A percentile compares a stretch with the other conserved stretches of the same genome.
Conservation (phyloP, 2,329 filamentous ascomycete species). For the Alternaria solani region DNA sequence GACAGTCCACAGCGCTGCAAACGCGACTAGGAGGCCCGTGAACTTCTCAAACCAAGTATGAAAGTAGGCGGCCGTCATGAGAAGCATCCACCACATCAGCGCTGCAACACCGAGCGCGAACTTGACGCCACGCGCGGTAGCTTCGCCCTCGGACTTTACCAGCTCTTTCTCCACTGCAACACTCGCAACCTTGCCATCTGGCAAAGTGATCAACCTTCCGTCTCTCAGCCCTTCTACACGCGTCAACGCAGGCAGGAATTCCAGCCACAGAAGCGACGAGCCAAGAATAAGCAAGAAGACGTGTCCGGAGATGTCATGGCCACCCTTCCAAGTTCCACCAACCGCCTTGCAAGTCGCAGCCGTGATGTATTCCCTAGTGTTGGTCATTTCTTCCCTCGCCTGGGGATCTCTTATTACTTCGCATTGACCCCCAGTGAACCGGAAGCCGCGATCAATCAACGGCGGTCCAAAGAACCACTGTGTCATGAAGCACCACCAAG, state of each 20-base stretch:
- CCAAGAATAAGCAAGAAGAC: slow-evolving; percentile 91
- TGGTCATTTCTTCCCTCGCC: slow-evolving; percentile 56
- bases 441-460: slow-evolving; percentile 88
- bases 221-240: slow-evolving; percentile 60
- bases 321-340: slow-evolving; percentile 88
- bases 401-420: slow-evolving; percentile 64
- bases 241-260: slow-evolving; percentile 72
- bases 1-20: slow-evolving; percentile 54
- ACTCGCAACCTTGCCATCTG: slow-evolving; percentile 67
- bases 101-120: slow-evolving; percentile 66
- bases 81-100: slow-evolving; percentile 90
- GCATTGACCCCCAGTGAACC: slow-evolving; percentile 87
- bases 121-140: slow-evolving; percentile 63
- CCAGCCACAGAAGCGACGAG: slow-evolving; percentile 81
- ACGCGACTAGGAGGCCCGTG: slow-evolving; percentile 59
- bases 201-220: slow-evolving; percentile 71
- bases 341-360: slow-evolving; percentile 81
- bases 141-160: slow-evolving; percentile 51
- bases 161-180: slow-evolving; percentile 52
- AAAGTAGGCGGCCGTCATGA: slow-evolving; percentile 99
- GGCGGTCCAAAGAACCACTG: slow-evolving; percentile 97
- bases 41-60: slow-evolving; percentile 98
- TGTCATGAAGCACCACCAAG: slow-evolving; percentile 84
- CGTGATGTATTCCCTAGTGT: slow-evolving; percentile 66
- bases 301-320: slow-evolving; percentile 95